phyloP scores from a whole-genome alignment of 2,329 filamentous ascomycete genomes.

The Talaromyces atroroseus region DNA sequence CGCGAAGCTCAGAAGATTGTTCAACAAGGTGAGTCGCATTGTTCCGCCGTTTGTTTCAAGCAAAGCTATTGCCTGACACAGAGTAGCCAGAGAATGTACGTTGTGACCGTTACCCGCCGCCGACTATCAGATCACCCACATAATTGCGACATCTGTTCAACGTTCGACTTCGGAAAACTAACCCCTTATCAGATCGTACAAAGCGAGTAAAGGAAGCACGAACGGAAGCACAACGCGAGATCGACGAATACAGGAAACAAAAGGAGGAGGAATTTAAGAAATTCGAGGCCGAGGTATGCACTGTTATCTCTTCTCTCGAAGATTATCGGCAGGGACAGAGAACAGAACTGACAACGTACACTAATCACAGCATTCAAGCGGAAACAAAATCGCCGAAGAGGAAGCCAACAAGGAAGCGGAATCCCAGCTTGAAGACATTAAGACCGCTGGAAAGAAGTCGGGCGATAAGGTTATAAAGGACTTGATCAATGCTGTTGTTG shows the following conservation, averaged over 20 bases:
- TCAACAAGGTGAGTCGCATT: constrained; percentile 67
- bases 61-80: constrained; percentile 22
- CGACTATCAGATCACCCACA: background rate
- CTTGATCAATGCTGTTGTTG: constrained; percentile 76
- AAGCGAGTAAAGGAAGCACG: constrained; percentile 96
- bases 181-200: constrained; percentile 65
- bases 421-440: constrained; percentile 73
- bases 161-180: constrained; percentile 14
- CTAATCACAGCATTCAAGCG: constrained; percentile 70
- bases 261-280: constrained; percentile 95
- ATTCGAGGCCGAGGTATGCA: constrained; percentile 71
- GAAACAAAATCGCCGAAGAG: constrained; percentile 76
- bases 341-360: background rate
- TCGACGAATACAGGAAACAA: constrained; percentile 79
- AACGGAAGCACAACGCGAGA: constrained; percentile 95
- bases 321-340: background rate
- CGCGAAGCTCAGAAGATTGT: constrained; percentile 98
- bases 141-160: background rate
- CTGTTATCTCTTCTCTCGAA: constrained; percentile 16
- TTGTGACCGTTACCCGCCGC: constrained; percentile 7
- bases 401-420: constrained; percentile 78
- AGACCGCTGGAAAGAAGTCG: constrained; percentile 70
- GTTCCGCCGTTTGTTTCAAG: constrained; percentile 16
- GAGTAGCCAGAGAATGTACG: constrained; percentile 78
- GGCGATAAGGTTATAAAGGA: constrained; percentile 76